Percentiles rank a stretch among this genome's conserved stretches.
Conservation (phyloP, 163 green algal species). For the Scenedesmus sp. region DNA sequence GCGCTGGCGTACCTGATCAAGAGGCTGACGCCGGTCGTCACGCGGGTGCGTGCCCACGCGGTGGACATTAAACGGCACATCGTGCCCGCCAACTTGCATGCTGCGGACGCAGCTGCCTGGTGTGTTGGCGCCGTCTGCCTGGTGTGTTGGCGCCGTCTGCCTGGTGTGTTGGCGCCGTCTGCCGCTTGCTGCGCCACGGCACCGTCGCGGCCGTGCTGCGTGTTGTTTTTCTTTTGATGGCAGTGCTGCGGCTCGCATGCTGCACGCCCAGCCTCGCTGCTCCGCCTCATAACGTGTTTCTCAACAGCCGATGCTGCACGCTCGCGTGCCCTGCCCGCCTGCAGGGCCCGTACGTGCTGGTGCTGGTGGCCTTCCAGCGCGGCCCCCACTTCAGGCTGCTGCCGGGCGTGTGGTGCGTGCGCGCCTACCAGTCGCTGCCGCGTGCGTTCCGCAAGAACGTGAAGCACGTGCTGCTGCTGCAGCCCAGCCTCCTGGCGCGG, state of each 20-base stretch:
- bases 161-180: too few species aligned
- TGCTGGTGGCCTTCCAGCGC: conserved; percentile 67
- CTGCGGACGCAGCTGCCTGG: too few species aligned
- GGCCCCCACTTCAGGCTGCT: conserved; percentile 55
- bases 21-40: conserved; percentile 78
- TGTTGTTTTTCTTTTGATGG: background rate
- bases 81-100: too few species aligned
- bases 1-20: conserved; percentile 68
- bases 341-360: conserved; percentile 83
- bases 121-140: too few species aligned
- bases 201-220: background rate
- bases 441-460: conserved; percentile 90
- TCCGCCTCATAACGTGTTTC: too few species aligned
- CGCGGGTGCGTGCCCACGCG: conserved; percentile 55
- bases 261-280: too few species aligned
- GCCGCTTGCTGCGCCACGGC: background rate
- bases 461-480: conserved; percentile 84
- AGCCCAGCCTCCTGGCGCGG: conserved; percentile 65
- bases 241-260: background rate
- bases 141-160: too few species aligned
- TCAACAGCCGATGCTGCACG: too few species aligned
- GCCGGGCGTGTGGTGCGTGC: conserved; percentile 81
- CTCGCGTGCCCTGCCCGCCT: background rate
- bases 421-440: conserved; percentile 79
- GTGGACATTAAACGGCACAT: too few species aligned